Evolutionary conservation across 768 basidiomycete species (phyloP), one percentile per base, ranked within the genome.

Genomic region (Agrocybe pediades): DNA sequence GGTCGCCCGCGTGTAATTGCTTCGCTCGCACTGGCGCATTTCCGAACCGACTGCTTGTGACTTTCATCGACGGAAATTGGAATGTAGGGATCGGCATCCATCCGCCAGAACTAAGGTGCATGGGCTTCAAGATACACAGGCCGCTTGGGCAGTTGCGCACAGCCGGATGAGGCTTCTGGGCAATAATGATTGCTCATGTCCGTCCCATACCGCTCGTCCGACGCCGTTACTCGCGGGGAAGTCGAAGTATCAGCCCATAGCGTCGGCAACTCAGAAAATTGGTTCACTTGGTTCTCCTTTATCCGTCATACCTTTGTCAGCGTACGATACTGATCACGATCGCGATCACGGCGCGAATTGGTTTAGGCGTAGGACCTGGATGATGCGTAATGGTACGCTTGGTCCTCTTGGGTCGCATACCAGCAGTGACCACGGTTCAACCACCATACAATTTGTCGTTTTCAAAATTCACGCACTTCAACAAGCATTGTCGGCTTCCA

Each of bases 1-100:
- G 15, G 66, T 90, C 56, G 87, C 76, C 20, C 75, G 65, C 64
- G 68, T 68, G 61, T 75, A 68, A 76, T 68, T 40, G 24, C 30
- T 50, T 41, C 20, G 2, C 41, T 21, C 13, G 30, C 16, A 19
- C 46, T 16, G 24, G 33, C 30, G 15, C 44, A 19, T n/a, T n/a
- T 3, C 33, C 33, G 33, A 36, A 36, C 33, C 33, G 11, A 4
- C 13, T 36, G 11, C 33, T 30, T 7, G 29, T 15, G 29, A 15
- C 33, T 11, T 36, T 13, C 33, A 36, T 36, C 33, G 33, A 36
- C n/a, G n/a, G n/a, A 36, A 13, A 36, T 11, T 36, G 11, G 13
- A 36, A 36, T 6, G 13, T n/a, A n/a, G n/a, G n/a, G 4, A 11
- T n/a, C 33, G 33, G 33, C 33, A 36, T 15, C 4, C 13, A 36